These are phyloP conservation scores for Nigrospora osmanthi DNA, from an alignment of 2,329 filamentous ascomycete genomes.

Conservation along the genomic window DNA sequence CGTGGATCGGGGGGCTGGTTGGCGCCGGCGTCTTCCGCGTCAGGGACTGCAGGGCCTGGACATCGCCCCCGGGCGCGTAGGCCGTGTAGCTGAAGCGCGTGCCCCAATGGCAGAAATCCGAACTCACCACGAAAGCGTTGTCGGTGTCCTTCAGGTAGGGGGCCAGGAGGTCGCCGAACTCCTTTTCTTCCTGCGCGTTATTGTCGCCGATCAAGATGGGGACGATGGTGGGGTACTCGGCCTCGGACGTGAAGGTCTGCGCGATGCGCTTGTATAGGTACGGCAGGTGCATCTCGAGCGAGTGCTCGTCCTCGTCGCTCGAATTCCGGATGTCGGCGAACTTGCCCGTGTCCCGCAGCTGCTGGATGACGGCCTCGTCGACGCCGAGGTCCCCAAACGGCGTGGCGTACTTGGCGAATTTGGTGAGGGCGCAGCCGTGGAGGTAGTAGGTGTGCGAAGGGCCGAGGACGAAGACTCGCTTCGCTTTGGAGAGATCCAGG, in stretches of 20 bases:
- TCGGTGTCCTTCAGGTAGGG: slow-evolving; percentile 68
- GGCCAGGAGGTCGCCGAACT: slow-evolving; percentile 62
- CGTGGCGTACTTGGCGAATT: slow-evolving; percentile 63
- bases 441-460: slow-evolving; percentile 88
- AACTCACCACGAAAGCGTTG: slow-evolving; percentile 82
- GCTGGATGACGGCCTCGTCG: slow-evolving; percentile 47
- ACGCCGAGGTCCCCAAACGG: slow-evolving; percentile 65
- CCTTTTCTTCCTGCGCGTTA: slow-evolving; percentile 54
- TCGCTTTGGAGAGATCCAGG: slow-evolving; percentile 73
- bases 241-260: slow-evolving; percentile 37
- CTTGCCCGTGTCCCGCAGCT: slow-evolving; percentile 40
- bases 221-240: slow-evolving; percentile 64
- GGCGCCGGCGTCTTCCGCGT: slow-evolving; percentile 22
- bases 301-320: slow-evolving; percentile 79
- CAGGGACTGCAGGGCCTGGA: slow-evolving; percentile 31
- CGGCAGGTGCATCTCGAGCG: slow-evolving; percentile 91
- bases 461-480: slow-evolving; percentile 85
- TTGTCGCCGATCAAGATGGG: slow-evolving; percentile 83
- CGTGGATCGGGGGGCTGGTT: slow-evolving; percentile 56
- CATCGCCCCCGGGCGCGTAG: slow-evolving; percentile 46
- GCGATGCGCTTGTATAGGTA: slow-evolving; percentile 76
- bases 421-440: slow-evolving; percentile 66
- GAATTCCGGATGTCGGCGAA: slow-evolving; percentile 57
- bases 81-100: slow-evolving; percentile 74
- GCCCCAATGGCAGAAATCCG: slow-evolving; percentile 98